Conservation (phyloP, 371 early-diverging fungal species). For the Mortierella sp. region DNA sequence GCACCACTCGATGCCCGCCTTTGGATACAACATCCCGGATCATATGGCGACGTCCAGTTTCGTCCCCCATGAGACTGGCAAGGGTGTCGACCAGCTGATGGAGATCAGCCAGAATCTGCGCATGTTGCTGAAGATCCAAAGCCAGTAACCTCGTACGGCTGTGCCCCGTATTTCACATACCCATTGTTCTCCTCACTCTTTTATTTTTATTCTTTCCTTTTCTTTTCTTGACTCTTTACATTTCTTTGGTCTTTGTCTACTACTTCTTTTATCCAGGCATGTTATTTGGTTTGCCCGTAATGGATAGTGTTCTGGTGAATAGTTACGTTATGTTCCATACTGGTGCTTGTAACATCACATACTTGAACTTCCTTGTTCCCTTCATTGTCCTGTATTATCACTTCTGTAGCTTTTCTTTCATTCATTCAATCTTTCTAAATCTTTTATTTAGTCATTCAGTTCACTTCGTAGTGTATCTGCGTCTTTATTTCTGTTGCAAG, state of each 20-base stretch:
- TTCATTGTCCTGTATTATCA: slow-evolving; percentile 13
- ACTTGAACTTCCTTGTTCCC: not conserved
- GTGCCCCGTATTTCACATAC: not conserved
- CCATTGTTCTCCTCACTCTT: not conserved
- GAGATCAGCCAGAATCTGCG: slow-evolving; percentile 57
- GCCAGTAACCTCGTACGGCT: slow-evolving; percentile 29
- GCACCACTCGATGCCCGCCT: slow-evolving; percentile 32
- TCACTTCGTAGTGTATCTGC: not conserved
- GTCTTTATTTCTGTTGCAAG: not conserved
- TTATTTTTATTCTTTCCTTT: slow-evolving; percentile 1
- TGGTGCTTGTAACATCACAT: not conserved
- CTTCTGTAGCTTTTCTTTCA: slow-evolving; percentile 10
- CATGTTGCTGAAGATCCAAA: slow-evolving; percentile 56
- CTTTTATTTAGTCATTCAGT: not conserved
- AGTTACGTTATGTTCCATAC: not conserved
- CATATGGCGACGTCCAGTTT: slow-evolving; percentile 56
- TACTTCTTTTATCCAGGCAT: slow-evolving; percentile 28
- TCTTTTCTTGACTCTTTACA: slow-evolving; percentile 2
- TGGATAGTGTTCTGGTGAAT: slow-evolving; percentile 17
- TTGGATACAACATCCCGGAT: slow-evolving; percentile 50
- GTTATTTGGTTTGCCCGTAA: slow-evolving; percentile 32
- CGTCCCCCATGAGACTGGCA: slow-evolving; percentile 4
- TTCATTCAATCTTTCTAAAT: not conserved
- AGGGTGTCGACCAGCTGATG: slow-evolving; percentile 31
- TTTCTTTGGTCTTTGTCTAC: not conserved